Percentiles rank a stretch among this genome's conserved stretches.
phyloP scores from a whole-genome alignment of 495 filamentous ascomycete genomes.

The Neurospora discreta region DNA sequence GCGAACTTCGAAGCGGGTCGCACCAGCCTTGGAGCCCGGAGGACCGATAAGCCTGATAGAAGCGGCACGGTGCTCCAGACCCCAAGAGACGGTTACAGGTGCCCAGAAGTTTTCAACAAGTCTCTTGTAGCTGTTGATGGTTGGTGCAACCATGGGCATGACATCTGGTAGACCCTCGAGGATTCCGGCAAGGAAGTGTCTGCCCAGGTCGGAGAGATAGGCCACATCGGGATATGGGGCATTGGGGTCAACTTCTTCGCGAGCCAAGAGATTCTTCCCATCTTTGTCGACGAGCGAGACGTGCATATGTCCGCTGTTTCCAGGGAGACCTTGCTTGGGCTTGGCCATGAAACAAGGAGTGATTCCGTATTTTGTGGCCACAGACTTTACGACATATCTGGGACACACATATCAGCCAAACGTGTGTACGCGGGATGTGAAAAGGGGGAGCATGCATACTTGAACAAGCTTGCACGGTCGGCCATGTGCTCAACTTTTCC shows the following conservation, averaged over 20 bases:
- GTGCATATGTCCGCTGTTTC: conserved; percentile 93
- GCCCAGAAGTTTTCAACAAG: conserved; percentile 99
- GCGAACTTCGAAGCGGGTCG: conserved; percentile 85
- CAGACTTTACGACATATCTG: conserved; percentile 67
- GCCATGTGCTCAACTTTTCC: conserved; percentile 78
- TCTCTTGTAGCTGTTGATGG: conserved; percentile 93
- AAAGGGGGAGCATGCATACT: conserved; percentile 35
- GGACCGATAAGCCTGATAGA: conserved; percentile 83
- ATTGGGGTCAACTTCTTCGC: conserved; percentile 55
- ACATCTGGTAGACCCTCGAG: conserved; percentile 83
- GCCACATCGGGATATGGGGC: conserved; percentile 63
- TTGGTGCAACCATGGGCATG: conserved; percentile 91
- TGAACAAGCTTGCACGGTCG: conserved; percentile 84
- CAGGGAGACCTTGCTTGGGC: conserved; percentile 76
- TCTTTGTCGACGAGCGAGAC: conserved; percentile 62
- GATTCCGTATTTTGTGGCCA: conserved; percentile 77
- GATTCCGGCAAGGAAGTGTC: conserved; percentile 89
- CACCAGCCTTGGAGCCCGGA: conserved; percentile 67
- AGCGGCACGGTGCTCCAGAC: conserved; percentile 86
- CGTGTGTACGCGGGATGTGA: background rate
- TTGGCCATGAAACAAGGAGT: conserved; percentile 99
- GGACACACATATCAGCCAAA: conserved; percentile 20
- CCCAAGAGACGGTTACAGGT: conserved; percentile 94
- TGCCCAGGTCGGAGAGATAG: conserved; percentile 73
- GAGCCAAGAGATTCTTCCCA: conserved; percentile 70